A percentile compares a stretch with the other conserved stretches of the same genome.
These are phyloP conservation scores for Microdochium paspali DNA, from an alignment of 2,329 filamentous ascomycete species.

Conservation along the genomic window DNA sequence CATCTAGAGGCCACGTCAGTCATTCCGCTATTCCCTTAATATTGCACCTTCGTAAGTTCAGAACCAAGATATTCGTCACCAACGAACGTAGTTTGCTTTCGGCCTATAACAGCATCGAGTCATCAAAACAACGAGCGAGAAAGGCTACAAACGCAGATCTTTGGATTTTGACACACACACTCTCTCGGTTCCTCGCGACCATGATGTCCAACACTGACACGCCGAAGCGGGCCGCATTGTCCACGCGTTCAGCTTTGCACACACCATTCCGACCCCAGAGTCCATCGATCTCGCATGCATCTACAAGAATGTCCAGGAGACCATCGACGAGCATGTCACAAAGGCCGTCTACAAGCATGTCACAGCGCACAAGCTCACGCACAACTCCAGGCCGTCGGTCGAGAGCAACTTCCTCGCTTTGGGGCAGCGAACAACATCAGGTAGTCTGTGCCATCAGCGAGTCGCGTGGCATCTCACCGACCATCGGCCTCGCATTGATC, in stretches of 20 bases:
- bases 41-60: no score
- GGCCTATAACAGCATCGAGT: no score
- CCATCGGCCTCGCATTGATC: constrained; percentile 77
- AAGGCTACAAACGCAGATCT: no score
- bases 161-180: no score
- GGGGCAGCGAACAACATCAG: constrained; percentile 48
- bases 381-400: constrained; percentile 36
- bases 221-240: no score
- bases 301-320: constrained; percentile 14
- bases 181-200: no score
- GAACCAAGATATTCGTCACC: no score
- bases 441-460: constrained; percentile 86
- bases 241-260: neutral
- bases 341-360: constrained; percentile 10
- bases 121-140: no score
- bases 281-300: neutral
- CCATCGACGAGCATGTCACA: constrained; percentile 12
- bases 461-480: constrained; percentile 76
- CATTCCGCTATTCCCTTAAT: no score
- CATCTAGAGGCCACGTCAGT: no score
- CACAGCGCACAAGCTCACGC: constrained; percentile 12
- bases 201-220: no score
- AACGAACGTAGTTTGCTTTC: no score
- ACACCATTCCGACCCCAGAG: neutral
- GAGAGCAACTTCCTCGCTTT: constrained; percentile 28